Evolutionary conservation across 208 protist genomes (phyloP).

Genomic region (Vickermania spadyakhi): DNA sequence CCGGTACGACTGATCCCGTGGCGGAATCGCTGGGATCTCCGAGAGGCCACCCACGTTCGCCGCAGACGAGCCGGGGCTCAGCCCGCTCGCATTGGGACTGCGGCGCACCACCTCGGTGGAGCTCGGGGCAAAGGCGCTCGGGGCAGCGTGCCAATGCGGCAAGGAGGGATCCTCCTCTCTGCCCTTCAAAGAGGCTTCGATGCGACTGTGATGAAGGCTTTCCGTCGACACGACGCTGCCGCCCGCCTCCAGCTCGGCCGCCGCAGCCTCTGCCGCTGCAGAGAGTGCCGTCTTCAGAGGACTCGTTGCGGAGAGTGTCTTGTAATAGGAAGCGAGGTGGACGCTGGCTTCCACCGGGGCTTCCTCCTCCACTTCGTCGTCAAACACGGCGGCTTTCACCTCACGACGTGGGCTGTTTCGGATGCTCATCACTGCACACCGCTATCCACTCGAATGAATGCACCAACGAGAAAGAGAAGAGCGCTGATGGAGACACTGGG

Average conservation of each 20-base stretch:
- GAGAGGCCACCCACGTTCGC: background rate
- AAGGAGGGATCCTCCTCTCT: background rate
- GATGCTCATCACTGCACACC: no score
- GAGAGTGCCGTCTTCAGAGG: background rate
- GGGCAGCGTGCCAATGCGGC: background rate
- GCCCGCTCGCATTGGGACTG: background rate
- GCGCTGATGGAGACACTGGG: no score
- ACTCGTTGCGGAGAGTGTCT: background rate
- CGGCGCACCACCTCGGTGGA: no score
- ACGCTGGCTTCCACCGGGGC: background rate
- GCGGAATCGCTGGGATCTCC: background rate
- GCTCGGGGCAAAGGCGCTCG: no score
- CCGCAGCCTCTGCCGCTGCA: background rate
- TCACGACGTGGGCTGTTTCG: background rate
- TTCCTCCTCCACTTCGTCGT: background rate
- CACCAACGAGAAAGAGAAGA: no score
- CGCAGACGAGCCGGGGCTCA: background rate
- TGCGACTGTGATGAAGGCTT: no score
- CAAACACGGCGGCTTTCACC: background rate
- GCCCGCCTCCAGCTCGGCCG: background rate
- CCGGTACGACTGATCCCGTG: background rate
- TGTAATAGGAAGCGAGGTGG: conserved; percentile 1
- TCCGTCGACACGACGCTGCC: background rate
- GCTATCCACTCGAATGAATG: no score
- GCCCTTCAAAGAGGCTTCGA: background rate